A percentile compares a stretch with the other conserved stretches of the same genome.
These are phyloP conservation scores for Isabelozyma pseudorhagii DNA, from an alignment of 805 yeast species.

Conservation along the genomic window DNA sequence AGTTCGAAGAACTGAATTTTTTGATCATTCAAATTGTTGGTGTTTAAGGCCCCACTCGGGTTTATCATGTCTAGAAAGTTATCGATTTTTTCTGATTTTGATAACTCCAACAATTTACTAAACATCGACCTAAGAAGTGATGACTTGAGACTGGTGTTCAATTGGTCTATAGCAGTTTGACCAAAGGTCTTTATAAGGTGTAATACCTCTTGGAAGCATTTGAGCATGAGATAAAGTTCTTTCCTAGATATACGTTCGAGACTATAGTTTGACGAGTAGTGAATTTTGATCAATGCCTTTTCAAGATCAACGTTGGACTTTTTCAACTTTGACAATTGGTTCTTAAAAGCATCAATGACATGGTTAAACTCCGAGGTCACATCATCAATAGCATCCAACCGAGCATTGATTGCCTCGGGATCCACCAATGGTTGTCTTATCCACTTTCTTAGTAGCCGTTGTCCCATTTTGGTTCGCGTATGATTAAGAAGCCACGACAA, in stretches of 20 bases:
- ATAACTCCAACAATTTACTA: slow-evolving; percentile 28
- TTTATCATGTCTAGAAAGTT: slow-evolving; percentile 50
- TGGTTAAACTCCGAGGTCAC: slow-evolving; percentile 27
- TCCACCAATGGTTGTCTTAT: slow-evolving; percentile 65
- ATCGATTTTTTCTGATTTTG: slow-evolving; percentile 26
- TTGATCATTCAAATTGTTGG: slow-evolving; percentile 43
- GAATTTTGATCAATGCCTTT: slow-evolving; percentile 32
- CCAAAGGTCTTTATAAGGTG: slow-evolving; percentile 22
- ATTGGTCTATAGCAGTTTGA: slow-evolving; percentile 33
- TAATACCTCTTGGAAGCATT: slow-evolving; percentile 24
- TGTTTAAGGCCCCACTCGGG: slow-evolving; percentile 49
- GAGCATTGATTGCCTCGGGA: slow-evolving; percentile 49
- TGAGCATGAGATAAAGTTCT: slow-evolving; percentile 29
- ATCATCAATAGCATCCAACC: slow-evolving; percentile 55
- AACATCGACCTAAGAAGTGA: slow-evolving; percentile 37
- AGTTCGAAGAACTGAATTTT: slow-evolving; percentile 43
- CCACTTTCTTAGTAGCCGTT: slow-evolving; percentile 68
- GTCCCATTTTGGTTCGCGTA: slow-evolving; percentile 77
- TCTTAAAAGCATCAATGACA: slow-evolving; percentile 28
- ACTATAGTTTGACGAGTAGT: slow-evolving; percentile 30
- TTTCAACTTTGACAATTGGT: slow-evolving; percentile 20
- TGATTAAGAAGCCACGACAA: slow-evolving; percentile 78
- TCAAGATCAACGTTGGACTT: slow-evolving; percentile 30
- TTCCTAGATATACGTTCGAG: slow-evolving; percentile 26
- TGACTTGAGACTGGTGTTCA: slow-evolving; percentile 29